Evolutionary conservation across 805 yeast species (phyloP).

Genomic region (Lipomyces starkeyi): DNA sequence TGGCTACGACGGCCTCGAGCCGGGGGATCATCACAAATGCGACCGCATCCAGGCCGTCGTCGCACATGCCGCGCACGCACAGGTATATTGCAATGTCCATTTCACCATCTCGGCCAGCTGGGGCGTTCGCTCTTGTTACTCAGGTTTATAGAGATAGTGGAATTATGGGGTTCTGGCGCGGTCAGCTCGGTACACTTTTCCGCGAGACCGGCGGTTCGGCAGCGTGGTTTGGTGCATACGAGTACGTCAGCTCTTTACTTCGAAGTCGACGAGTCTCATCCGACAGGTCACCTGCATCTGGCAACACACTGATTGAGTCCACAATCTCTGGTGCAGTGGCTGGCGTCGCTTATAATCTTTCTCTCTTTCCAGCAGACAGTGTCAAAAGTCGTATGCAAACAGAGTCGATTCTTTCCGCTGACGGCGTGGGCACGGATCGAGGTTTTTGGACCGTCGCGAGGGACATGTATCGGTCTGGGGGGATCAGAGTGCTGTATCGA

Average conservation of each 20-base stretch:
- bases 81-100: background rate
- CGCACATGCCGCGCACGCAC: background rate
- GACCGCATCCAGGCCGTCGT: background rate
- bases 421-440: slow-evolving; percentile 39
- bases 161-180: slow-evolving; percentile 79
- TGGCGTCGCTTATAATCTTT: slow-evolving; percentile 79
- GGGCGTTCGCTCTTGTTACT: slow-evolving; percentile 42
- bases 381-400: slow-evolving; percentile 87
- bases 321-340: slow-evolving; percentile 84
- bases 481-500: slow-evolving; percentile 74
- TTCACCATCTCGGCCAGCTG: slow-evolving; percentile 19
- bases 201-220: slow-evolving; percentile 91
- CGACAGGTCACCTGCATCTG: slow-evolving; percentile 17
- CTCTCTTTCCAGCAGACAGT: slow-evolving; percentile 89
- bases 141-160: slow-evolving; percentile 61
- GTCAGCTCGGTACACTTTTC: slow-evolving; percentile 78
- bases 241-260: slow-evolving; percentile 54
- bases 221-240: slow-evolving; percentile 93
- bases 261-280: slow-evolving; percentile 8
- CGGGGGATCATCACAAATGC: background rate
- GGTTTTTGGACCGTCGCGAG: slow-evolving; percentile 51
- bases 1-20: background rate
- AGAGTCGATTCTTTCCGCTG: slow-evolving; percentile 48
- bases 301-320: slow-evolving; percentile 57
- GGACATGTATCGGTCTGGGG: slow-evolving; percentile 57